Evolutionary conservation across 345 rosid genomes (phyloP).

Genomic region (Kernera saxatilis): DNA sequence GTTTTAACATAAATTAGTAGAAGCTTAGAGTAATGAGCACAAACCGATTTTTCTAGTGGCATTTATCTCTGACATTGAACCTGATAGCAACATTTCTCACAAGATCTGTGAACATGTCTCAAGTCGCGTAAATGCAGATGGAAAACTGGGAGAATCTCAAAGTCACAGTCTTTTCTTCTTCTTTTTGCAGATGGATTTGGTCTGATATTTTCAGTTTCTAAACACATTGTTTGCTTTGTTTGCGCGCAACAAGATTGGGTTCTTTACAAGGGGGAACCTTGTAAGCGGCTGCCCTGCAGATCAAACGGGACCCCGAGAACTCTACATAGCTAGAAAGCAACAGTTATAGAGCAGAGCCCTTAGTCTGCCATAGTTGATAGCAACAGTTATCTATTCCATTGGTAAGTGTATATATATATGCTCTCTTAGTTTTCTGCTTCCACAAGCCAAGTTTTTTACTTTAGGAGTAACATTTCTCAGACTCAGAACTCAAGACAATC

Average conservation of each 20-base stretch:
- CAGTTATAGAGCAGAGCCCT: neutral
- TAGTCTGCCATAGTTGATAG: conserved; percentile 2
- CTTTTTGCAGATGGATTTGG: neutral
- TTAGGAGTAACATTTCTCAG: neutral
- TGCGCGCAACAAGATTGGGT: conserved; percentile 50
- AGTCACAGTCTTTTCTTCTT: neutral
- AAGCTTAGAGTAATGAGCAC: neutral
- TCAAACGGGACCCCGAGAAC: conserved; percentile 42
- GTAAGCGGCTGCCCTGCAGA: conserved; percentile 63
- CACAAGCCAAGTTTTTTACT: neutral
- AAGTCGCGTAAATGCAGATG: conserved; percentile 66
- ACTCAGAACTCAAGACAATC: neutral
- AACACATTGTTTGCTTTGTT: neutral
- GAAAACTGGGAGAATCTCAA: conserved; percentile 45
- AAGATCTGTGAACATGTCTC: neutral
- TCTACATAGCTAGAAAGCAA: conserved; percentile 5
- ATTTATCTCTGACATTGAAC: neutral
- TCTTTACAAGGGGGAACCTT: conserved; percentile 64
- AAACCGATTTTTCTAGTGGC: neutral
- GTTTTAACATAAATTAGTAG: neutral
- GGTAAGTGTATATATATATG: neutral
- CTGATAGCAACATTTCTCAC: neutral
- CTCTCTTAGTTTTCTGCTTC: neutral
- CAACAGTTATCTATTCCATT: conserved; percentile 15
- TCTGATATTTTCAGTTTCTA: neutral